Percentiles rank a stretch among this genome's conserved stretches.
Conservation (phyloP, 2,329 filamentous ascomycete genomes). For the Blastomyces gilchristii region DNA sequence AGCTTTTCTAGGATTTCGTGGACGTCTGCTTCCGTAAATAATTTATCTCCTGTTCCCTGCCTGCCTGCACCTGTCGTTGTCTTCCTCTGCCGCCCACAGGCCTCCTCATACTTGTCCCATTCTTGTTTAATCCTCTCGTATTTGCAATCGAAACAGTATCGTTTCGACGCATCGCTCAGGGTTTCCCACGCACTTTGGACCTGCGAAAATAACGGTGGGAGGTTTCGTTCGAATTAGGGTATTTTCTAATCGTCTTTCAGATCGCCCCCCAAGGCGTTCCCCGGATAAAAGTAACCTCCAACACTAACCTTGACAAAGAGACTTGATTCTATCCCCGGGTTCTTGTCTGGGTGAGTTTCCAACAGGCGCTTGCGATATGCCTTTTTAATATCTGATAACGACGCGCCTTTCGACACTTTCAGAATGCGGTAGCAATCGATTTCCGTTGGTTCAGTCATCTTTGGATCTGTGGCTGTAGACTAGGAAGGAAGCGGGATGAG, state of each 20-base stretch:
- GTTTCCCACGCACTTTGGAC: slow-evolving; percentile 3
- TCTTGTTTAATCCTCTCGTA: background rate
- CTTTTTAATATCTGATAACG: slow-evolving; percentile 7
- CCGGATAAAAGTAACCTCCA: background rate
- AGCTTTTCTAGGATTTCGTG: background rate
- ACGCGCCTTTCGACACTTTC: slow-evolving; percentile 8
- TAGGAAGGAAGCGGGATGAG: no score
- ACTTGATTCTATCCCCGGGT: slow-evolving; percentile 1
- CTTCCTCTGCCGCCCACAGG: background rate
- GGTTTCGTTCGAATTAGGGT: background rate
- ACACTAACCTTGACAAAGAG: slow-evolving; percentile 1
- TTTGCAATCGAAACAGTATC: slow-evolving; percentile 5
- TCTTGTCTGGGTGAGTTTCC: slow-evolving; percentile 14
- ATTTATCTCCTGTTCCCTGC: background rate
- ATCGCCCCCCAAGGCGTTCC: no score
- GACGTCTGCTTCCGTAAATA: background rate
- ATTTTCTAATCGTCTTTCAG: background rate
- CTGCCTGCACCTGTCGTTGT: background rate
- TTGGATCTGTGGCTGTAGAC: background rate
- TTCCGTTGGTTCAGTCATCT: slow-evolving; percentile 1
- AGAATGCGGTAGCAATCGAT: slow-evolving; percentile 14
- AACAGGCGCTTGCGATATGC: slow-evolving; percentile 10
- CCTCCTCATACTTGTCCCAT: slow-evolving; percentile 4
- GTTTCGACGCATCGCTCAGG: background rate
- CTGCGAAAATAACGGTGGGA: background rate